Base-by-base conservation (phyloP, 331 rosid genomes). In the Ulmus americana region DNA sequence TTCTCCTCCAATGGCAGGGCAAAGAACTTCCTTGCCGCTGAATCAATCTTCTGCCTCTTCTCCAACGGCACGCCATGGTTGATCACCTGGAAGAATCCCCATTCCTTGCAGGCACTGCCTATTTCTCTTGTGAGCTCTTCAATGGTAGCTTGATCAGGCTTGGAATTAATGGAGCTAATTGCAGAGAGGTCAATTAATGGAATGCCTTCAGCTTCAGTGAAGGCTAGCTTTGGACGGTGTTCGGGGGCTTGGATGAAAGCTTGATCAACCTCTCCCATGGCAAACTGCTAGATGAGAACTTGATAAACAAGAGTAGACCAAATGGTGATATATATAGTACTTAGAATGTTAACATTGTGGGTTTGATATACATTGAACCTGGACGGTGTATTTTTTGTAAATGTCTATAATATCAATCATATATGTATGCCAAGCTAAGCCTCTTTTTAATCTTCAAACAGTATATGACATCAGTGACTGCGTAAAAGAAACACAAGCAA, bases 61-160 rank as follows among this genome's bases (percentile, higher is more conserved):
- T 72, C 72, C 6, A 42, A 20, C 0, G 88, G 74, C 40, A 87
- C 88, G 2, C 88, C 92, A 44, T 90, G 97, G 67, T 90, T 90
- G 64, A 18, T 80, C 54, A 83, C 92, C 62, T 85, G 86, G 70
- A 86, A 85, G 80, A 87, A 90, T 0, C 92, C 92, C 92, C 95
- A 86, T 0, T 85, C 78, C 59, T 55, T 68, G 64, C 88, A 80
- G 2, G 95, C 90, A 18, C 45, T 50, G 1, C 90, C 86, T 15
- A 87, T 64, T 51, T 86, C 77, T 39, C 68, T 71, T 47, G 77
- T 80, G 0, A 83, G 42, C 5, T 1, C 61, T 42, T 70, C 60
- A 59, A 79, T 12, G 14, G 62, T 39, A 10, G 39, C 6, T 9
- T 60, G 35, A 4, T 58, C 38, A 7, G 48, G 45, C 13, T 50